Evolutionary conservation across 2,329 filamentous ascomycete genomes (phyloP).

Genomic region (Talaromyces sp.): DNA sequence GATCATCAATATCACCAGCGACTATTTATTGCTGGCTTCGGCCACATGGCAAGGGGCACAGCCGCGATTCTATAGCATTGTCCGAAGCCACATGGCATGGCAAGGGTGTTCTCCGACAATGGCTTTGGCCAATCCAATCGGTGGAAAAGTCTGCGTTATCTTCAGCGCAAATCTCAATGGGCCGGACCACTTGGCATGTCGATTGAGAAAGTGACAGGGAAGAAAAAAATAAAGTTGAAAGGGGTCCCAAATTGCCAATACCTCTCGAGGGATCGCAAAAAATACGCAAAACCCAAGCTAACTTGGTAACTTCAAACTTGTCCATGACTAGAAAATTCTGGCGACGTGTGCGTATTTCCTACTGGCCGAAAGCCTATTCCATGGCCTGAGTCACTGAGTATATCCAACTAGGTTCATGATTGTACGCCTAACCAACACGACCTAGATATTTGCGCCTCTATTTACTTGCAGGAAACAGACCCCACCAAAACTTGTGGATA

Average conservation of each 20-base stretch:
- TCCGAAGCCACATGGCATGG: slow-evolving; percentile 8
- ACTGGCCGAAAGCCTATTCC: neutral
- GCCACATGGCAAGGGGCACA: slow-evolving; percentile 4
- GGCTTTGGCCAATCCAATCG: neutral
- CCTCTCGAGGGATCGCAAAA: neutral
- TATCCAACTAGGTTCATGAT: neutral
- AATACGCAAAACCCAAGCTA: neutral
- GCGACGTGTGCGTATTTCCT: neutral
- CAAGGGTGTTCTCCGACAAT: slow-evolving; percentile 5
- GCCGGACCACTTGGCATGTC: neutral
- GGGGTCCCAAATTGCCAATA: no score
- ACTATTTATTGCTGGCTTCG: slow-evolving; percentile 2
- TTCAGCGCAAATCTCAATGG: neutral
- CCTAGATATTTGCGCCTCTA: neutral
- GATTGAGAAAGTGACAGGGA: slow-evolving; percentile 10
- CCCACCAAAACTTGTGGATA: neutral
- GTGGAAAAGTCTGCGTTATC: neutral
- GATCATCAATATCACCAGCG: neutral
- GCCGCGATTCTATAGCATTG: neutral
- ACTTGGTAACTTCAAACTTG: neutral
- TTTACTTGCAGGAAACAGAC: neutral
- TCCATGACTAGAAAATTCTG: neutral
- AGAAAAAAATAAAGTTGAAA: neutral
- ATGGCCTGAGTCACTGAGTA: neutral
- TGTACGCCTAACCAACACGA: neutral